phyloP scores from a whole-genome alignment of 306 rosid genomes.

The Cicer cuneatum region DNA sequence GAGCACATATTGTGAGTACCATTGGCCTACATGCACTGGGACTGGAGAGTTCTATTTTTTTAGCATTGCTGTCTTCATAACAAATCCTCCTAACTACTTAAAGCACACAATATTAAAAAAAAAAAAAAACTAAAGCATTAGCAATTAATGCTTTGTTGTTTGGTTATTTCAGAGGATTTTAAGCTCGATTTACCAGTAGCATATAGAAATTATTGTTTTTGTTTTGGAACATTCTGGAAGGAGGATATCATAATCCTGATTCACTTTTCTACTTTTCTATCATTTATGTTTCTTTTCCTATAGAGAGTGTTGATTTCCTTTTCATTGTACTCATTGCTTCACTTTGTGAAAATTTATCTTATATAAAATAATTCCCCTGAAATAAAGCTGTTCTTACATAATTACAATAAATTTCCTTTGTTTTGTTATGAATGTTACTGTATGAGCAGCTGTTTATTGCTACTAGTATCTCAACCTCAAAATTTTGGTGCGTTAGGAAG shows the following conservation, averaged over 20 bases:
- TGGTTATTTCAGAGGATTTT: constrained; percentile 25
- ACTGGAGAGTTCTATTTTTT: constrained; percentile 19
- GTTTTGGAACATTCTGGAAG: constrained; percentile 16
- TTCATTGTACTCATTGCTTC: constrained; percentile 24
- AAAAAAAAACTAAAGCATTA: constrained; percentile 13
- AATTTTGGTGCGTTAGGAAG: constrained; percentile 30
- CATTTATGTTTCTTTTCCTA: constrained; percentile 7
- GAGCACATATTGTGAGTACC: background rate
- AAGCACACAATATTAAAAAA: background rate
- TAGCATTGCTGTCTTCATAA: background rate
- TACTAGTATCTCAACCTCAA: constrained; percentile 9
- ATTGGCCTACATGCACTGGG: background rate
- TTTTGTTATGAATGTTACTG: background rate
- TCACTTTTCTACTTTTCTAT: constrained; percentile 2
- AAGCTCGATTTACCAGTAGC: background rate
- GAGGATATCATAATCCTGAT: constrained; percentile 25
- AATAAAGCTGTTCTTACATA: constrained; percentile 14
- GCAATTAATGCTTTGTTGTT: constrained; percentile 15
- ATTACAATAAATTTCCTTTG: background rate
- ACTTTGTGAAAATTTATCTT: background rate
- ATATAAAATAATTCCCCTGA: background rate
- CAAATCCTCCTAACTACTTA: background rate
- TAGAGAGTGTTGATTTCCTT: constrained; percentile 11
- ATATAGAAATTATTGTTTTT: background rate
- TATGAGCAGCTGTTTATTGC: background rate